Conservation (phyloP, 768 basidiomycete species). For the Paxillus involutus region DNA sequence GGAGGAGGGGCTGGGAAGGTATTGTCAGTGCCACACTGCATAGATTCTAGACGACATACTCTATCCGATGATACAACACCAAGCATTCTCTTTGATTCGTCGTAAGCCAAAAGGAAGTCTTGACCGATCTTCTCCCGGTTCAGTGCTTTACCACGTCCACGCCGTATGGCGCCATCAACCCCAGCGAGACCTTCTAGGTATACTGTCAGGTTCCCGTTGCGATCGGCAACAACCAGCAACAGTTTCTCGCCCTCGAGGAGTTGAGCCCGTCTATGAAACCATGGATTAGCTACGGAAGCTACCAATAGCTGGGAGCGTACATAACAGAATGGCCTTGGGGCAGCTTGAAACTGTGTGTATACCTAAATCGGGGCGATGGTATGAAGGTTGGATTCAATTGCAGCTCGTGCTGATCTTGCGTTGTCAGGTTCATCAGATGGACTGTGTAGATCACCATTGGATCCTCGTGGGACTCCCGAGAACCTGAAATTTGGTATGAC, state of each 20-base stretch:
- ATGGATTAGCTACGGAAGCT: not conserved
- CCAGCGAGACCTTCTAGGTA: slow-evolving; percentile 36
- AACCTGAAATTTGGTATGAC: not conserved
- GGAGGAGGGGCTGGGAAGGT: slow-evolving; percentile 29
- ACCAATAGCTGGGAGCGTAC: slow-evolving; percentile 4
- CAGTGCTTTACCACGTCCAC: slow-evolving; percentile 30
- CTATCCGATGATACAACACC: slow-evolving; percentile 44
- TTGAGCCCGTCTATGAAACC: slow-evolving; percentile 34
- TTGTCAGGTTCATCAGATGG: slow-evolving; percentile 26
- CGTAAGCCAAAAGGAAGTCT: slow-evolving; percentile 46
- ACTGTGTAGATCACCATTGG: slow-evolving; percentile 20
- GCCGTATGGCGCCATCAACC: slow-evolving; percentile 33
- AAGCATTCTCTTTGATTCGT: slow-evolving; percentile 51
- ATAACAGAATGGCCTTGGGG: slow-evolving; percentile 18
- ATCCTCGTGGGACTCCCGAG: slow-evolving; percentile 6
- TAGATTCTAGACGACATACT: slow-evolving; percentile 19
- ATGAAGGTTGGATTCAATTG: slow-evolving; percentile 21
- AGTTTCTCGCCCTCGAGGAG: slow-evolving; percentile 39
- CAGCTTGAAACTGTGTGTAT: slow-evolving; percentile 15
- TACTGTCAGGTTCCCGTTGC: slow-evolving; percentile 32
- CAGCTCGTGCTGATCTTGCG: slow-evolving; percentile 26
- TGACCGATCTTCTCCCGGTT: slow-evolving; percentile 47
- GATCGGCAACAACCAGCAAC: slow-evolving; percentile 41
- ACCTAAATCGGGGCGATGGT: slow-evolving; percentile 23
- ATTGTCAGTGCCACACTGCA: not conserved